phyloP scores from a whole-genome alignment of 2,329 filamentous ascomycete species.

The Calonectria fujianensis region DNA sequence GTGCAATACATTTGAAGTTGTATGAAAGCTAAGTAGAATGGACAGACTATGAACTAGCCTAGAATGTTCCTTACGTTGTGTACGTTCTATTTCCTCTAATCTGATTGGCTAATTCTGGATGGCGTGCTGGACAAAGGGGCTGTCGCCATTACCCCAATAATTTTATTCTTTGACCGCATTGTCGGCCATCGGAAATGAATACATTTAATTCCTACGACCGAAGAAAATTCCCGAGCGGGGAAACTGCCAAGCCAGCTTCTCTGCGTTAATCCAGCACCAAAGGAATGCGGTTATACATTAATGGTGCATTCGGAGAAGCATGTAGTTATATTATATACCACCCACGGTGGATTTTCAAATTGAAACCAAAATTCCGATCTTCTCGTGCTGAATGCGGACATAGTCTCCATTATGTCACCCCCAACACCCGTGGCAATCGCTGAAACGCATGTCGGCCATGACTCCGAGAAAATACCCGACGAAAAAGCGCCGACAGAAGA shows the following conservation, averaged over 20 bases:
- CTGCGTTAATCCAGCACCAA: neutral
- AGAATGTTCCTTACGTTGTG: too few species aligned
- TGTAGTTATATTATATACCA: neutral
- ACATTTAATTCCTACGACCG: neutral
- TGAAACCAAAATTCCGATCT: neutral
- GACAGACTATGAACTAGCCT: too few species aligned
- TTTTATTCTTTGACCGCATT: neutral
- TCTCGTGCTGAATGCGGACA: neutral
- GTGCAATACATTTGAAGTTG: neutral
- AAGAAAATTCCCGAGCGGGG: neutral
- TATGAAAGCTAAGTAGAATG: neutral
- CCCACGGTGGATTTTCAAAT: neutral
- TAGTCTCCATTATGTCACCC: neutral
- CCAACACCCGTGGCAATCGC: neutral
- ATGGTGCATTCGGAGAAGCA: too few species aligned
- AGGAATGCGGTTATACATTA: too few species aligned
- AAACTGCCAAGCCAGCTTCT: neutral
- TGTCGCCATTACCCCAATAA: slow-evolving; percentile 20
- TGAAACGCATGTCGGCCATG: neutral
- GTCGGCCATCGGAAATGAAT: slow-evolving; percentile 19
- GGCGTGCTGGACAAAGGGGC: neutral
- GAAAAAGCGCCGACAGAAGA: neutral
- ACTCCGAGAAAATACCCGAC: neutral
- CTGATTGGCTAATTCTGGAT: neutral
- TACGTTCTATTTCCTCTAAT: too few species aligned